Conservation (phyloP, 2,329 filamentous ascomycete genomes). For the Pseudocercospora fuligena region DNA sequence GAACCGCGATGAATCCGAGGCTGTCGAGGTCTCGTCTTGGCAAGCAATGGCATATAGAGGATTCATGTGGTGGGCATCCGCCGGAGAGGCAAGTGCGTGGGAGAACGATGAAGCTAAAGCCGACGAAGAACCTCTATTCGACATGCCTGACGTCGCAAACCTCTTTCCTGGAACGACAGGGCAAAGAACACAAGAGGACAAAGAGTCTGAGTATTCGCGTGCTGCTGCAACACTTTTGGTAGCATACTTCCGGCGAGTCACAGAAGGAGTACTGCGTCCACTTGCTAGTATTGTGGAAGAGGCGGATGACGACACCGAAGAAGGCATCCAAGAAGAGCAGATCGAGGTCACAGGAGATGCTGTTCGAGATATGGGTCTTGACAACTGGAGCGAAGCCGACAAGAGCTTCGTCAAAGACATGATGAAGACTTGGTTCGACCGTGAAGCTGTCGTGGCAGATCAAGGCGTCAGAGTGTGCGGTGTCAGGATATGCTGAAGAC, state of each 20-base stretch:
- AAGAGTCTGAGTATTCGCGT: slow-evolving; percentile 24
- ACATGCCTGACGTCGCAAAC: slow-evolving; percentile 43
- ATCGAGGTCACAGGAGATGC: slow-evolving; percentile 64
- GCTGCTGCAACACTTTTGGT: slow-evolving; percentile 71
- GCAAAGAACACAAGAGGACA: slow-evolving; percentile 19
- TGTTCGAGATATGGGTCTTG: slow-evolving; percentile 73
- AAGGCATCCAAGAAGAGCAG: slow-evolving; percentile 46
- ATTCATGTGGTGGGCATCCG: slow-evolving; percentile 90
- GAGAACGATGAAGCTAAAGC: slow-evolving; percentile 60
- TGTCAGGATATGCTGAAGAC: slow-evolving; percentile 34
- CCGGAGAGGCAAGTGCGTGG: slow-evolving; percentile 70
- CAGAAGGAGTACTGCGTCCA: slow-evolving; percentile 66
- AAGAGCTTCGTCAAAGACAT: slow-evolving; percentile 70
- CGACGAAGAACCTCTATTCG: slow-evolving; percentile 50
- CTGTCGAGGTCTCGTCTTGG: slow-evolving; percentile 66
- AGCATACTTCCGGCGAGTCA: slow-evolving; percentile 80
- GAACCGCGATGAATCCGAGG: slow-evolving; percentile 33
- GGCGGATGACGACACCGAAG: slow-evolving; percentile 45
- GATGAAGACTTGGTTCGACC: slow-evolving; percentile 67
- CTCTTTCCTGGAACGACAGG: slow-evolving; percentile 23
- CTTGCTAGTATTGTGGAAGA: slow-evolving; percentile 65
- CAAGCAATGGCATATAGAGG: slow-evolving; percentile 76
- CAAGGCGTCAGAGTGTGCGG: slow-evolving; percentile 72
- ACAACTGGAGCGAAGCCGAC: slow-evolving; percentile 75
- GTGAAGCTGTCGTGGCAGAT: slow-evolving; percentile 70